Evolutionary conservation across 139 green algal species (phyloP), one percentile per base, ranked within the genome.

Genomic region (Chlamydomonas schloesseri): DNA sequence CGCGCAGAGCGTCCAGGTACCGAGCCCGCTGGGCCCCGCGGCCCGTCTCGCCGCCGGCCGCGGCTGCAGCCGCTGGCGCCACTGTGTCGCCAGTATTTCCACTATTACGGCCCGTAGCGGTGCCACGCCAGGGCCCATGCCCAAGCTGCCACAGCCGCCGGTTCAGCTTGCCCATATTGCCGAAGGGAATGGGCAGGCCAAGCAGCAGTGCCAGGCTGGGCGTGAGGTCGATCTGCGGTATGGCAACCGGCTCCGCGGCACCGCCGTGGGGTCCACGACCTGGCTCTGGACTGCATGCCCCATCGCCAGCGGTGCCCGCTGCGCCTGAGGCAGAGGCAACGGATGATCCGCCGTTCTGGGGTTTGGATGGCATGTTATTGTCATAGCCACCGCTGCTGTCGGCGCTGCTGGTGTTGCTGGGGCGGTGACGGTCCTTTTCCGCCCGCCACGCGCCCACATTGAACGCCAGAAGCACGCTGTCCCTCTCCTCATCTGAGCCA

Each of bases 211-310:
- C 90, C 36, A 99, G 76, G 8, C 94, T 97, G 31, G 96, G 90
- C 0, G 95, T 94, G 60, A 99, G 93, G 80, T 99, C 95, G 29
- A 98, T 81, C 86, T 99, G 97, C 18, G 53, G 74, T 75, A 99
- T 86, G n/a, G 46, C n/a, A 46, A 70, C 79, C 17, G 65, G 79
- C 65, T 23, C 55, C 17, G 33, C 15, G 34, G 57, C 46, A 46
- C 71, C 28, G 71, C 23, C 3, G 36, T 24, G 1, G 20, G 20
- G 36, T 15, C 28, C 65, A 5, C 28, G 31, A 2, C 14, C 55
- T 47, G 37, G 60, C 17, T 3, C 71, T 17, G 21, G 24, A 3
- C 1, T 17, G 33, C 55, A 69, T 36, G 68, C 23, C 18, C n/a
- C 55, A 10, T 37, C 57, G 28, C 36, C 31, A 11, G n/a, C 68